phyloP scores from a whole-genome alignment of 805 yeast species.

The Candida methanosorbosa region DNA sequence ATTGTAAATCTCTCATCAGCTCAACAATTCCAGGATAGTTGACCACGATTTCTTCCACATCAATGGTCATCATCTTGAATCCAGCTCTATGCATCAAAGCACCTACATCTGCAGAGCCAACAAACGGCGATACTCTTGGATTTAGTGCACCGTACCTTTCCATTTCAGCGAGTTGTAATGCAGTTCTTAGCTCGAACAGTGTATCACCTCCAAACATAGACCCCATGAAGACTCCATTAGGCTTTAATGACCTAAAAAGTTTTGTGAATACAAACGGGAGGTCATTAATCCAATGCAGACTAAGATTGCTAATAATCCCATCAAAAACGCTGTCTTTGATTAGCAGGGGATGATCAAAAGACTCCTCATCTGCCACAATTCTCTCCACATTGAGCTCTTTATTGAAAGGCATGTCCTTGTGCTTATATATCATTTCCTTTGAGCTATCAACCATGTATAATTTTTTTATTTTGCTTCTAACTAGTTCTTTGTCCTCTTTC shows the following conservation, averaged over 20 bases:
- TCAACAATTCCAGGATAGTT: constrained; percentile 67
- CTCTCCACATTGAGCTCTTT: constrained; percentile 36
- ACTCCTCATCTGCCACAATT: constrained; percentile 61
- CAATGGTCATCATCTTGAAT: constrained; percentile 73
- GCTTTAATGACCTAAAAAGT: constrained; percentile 52
- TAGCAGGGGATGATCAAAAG: constrained; percentile 34
- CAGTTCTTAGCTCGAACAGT: constrained; percentile 70
- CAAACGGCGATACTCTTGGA: constrained; percentile 76
- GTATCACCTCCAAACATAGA: constrained; percentile 82
- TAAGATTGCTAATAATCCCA: constrained; percentile 64
- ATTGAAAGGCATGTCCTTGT: constrained; percentile 36
- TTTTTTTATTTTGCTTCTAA: constrained; percentile 41
- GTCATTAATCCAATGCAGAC: constrained; percentile 82
- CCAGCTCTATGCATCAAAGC: constrained; percentile 65
- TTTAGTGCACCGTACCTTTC: constrained; percentile 74
- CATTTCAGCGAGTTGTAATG: constrained; percentile 74
- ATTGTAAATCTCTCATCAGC: constrained; percentile 60
- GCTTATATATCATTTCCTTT: constrained; percentile 41
- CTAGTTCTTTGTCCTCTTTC: constrained; percentile 43
- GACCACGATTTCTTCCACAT: constrained; percentile 74
- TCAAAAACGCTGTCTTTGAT: constrained; percentile 38
- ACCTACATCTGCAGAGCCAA: constrained; percentile 71
- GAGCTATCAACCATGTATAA: constrained; percentile 65
- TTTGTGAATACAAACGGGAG: constrained; percentile 56
- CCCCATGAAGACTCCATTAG: constrained; percentile 79